Conservation (phyloP, 2,329 filamentous ascomycete species). For the Alternaria postmessia region DNA sequence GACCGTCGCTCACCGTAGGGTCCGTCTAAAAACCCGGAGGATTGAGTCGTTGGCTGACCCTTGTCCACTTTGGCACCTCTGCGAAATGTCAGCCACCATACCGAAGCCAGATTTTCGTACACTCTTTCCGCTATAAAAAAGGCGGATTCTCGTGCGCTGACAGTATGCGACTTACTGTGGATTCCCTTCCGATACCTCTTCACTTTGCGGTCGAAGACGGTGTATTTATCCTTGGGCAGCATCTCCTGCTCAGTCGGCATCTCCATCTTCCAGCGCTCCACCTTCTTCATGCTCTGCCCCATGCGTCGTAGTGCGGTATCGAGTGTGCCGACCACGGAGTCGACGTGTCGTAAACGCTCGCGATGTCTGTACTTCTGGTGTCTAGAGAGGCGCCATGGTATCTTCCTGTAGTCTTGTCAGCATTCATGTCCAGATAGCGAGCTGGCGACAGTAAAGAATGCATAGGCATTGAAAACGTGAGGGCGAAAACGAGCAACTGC, state of each 20-base stretch:
- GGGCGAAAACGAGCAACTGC: not conserved
- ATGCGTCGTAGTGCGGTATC: constrained; percentile 78
- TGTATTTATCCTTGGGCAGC: constrained; percentile 96
- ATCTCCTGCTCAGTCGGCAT: constrained; percentile 98
- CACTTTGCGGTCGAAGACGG: constrained; percentile 94
- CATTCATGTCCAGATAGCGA: not conserved
- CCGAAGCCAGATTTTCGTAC: not conserved
- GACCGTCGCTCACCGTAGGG: not conserved
- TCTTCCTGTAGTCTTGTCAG: constrained; percentile 72
- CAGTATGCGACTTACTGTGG: constrained; percentile 76
- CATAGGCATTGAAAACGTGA: not conserved
- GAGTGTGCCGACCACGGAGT: constrained; percentile 84
- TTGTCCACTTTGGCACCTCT: constrained; percentile 77
- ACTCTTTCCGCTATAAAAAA: not conserved
- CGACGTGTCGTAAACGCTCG: constrained; percentile 69
- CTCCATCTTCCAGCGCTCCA: constrained; percentile 91
- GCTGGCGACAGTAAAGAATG: constrained; percentile 12
- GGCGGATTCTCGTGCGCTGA: no score
- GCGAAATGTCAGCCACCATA: constrained; percentile 50
- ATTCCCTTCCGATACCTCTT: constrained; percentile 97
- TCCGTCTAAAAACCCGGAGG: constrained; percentile 83
- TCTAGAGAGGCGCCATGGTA: constrained; percentile 91
- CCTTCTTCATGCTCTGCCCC: constrained; percentile 72
- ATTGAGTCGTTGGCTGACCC: constrained; percentile 91
- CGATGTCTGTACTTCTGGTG: constrained; percentile 58